A percentile compares a stretch with the other conserved stretches of the same genome.
Evolutionary conservation across 805 yeast genomes (phyloP).

Genomic region (Kuraishia piskuri): DNA sequence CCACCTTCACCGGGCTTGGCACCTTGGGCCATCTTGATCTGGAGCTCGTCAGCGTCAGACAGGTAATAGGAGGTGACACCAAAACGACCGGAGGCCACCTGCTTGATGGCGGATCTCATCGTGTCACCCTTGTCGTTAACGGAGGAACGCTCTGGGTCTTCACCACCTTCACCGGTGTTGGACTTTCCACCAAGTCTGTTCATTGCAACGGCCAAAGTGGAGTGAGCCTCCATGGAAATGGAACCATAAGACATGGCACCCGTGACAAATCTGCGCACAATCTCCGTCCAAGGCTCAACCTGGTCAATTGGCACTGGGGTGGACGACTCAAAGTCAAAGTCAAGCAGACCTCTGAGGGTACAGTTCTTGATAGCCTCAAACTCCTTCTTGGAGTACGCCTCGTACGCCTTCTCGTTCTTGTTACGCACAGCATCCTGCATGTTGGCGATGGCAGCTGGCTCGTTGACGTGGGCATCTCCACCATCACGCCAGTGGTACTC

Average conservation of each 20-base stretch:
- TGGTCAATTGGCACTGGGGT: constrained; percentile 87
- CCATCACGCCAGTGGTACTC: constrained; percentile 99
- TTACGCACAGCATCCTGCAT: constrained; percentile 98
- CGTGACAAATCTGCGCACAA: constrained; percentile 94
- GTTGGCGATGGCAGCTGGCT: constrained; percentile 90
- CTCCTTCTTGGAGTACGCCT: constrained; percentile 81
- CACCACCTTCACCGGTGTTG: constrained; percentile 99
- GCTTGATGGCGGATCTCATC: constrained; percentile 98
- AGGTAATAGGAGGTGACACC: constrained; percentile 95
- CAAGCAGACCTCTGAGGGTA: constrained; percentile 89
- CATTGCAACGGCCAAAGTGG: constrained; percentile 97
- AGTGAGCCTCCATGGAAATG: constrained; percentile 96
- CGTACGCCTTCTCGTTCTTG: constrained; percentile 90
- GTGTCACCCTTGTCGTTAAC: constrained; percentile 86
- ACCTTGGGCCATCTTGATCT: constrained; percentile 98
- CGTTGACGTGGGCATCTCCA: constrained; percentile 92
- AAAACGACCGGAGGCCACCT: constrained; percentile 95
- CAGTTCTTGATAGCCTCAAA: constrained; percentile 87
- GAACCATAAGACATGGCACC: constrained; percentile 99
- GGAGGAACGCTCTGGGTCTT: constrained; percentile 83
- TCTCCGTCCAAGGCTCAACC: constrained; percentile 99
- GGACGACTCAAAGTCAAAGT: constrained; percentile 71
- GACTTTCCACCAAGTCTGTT: constrained; percentile 96
- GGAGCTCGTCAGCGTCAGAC: constrained; percentile 95
- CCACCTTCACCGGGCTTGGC: constrained; percentile 99